Base-by-base conservation (phyloP, 1,284 basidiomycete species). In the Cystobasidium slooffiae region DNA sequence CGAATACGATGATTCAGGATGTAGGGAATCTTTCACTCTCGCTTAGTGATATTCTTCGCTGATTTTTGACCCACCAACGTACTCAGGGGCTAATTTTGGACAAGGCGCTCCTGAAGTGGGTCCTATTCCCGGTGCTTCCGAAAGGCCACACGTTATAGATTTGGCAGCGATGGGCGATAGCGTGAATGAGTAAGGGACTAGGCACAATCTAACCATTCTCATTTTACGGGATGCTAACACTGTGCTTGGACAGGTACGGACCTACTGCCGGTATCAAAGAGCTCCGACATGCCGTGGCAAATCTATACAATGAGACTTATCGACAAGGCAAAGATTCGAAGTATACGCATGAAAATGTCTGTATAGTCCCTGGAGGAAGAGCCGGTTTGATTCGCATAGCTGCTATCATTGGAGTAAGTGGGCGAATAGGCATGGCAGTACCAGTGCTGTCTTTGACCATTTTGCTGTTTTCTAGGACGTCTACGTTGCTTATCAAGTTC, bases 241-340 rank as follows among this genome's bases (percentile, higher is more conserved):
- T 43, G 18, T n/a, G 0, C 37, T 7, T 10, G 3, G 1, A 22
- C 37, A 66, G 64, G 22, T 66, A 66, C n/a, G 64, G 64, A 0
- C 94, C 95, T 0, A 96, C 94, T 1, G 92, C 93, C 0, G 94
- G 94, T 66, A 89, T 94, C 59, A 93, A 91, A 41, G 74, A 82
- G 81, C 78, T 64, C 78, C 86, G 90, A 44, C 88, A 91, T 80
- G 90, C 90, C 3, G 91, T 94, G 20, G 92, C 92, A 8, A 83
- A 92, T 76, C 82, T 94, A 68, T 97, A 97, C 85, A 97, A 97
- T 81, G 84, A 87, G 66, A 91, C 90, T 7, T 97, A 95, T 82
- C 88, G 94, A 41, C 83, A 91, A 79, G 90, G 88, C 59, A 93
- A 91, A 82, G 78, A 82, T 6, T 92, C 90, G 78, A 86, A 94